Conservation (phyloP, 2,329 filamentous ascomycete species). For the Didymella pinodella region DNA sequence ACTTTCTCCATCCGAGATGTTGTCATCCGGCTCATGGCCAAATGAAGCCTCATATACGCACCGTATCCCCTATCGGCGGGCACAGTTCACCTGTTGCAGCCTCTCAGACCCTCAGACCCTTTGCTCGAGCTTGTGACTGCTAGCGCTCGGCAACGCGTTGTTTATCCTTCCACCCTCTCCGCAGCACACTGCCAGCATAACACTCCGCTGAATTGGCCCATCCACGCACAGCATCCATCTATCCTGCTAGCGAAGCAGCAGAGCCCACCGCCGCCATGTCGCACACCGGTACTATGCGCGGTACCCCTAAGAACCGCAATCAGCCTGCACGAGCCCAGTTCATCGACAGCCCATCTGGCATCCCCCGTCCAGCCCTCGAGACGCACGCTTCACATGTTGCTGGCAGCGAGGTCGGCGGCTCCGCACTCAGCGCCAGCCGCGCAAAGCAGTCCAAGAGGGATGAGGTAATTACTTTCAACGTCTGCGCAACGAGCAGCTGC, state of each 20-base stretch:
- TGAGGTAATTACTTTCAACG: conserved; percentile 73
- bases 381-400: conserved; percentile 55
- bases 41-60: conserved; percentile 9
- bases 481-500: not conserved
- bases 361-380: conserved; percentile 77
- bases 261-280: conserved; percentile 59
- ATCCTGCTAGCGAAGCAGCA: conserved; percentile 27
- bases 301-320: conserved; percentile 72
- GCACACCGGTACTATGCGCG: conserved; percentile 70
- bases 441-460: conserved; percentile 97
- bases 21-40: not conserved
- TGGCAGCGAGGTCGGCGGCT: conserved; percentile 66
- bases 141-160: conserved; percentile 22
- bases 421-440: conserved; percentile 88
- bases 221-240: conserved; percentile 13
- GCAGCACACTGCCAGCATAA: conserved; percentile 12
- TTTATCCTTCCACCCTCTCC: conserved; percentile 9
- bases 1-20: not conserved
- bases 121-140: conserved; percentile 18
- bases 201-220: conserved; percentile 8
- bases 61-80: conserved; percentile 6
- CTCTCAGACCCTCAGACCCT: not conserved
- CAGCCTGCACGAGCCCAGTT: conserved; percentile 47
- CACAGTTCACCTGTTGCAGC: conserved; percentile 16
- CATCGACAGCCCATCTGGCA: conserved; percentile 74